Evolutionary conservation across 176 grass and related monocot species (phyloP).

Genomic region (Dendrocalamus sinicus): DNA sequence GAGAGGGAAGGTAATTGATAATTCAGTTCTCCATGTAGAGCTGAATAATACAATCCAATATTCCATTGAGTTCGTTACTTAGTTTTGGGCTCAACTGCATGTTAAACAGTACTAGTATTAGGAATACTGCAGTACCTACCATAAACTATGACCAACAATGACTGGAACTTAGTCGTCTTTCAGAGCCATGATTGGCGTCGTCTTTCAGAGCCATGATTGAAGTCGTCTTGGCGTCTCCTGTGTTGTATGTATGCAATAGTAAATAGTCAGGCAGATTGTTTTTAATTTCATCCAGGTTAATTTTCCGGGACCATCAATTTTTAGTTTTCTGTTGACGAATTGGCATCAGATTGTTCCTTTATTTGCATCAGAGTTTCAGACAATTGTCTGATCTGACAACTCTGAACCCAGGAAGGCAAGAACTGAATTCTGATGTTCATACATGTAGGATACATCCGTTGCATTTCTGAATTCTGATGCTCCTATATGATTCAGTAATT

Average conservation of each 20-base stretch:
- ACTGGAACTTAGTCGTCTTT: background rate
- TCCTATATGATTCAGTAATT: background rate
- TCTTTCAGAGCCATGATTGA: background rate
- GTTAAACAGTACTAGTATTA: background rate
- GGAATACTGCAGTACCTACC: background rate
- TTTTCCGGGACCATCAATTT: background rate
- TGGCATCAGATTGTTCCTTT: background rate
- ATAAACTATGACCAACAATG: background rate
- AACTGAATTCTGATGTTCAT: background rate
- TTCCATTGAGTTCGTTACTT: background rate
- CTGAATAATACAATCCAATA: background rate
- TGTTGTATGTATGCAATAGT: no score
- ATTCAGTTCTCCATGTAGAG: background rate
- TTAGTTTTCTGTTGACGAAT: background rate
- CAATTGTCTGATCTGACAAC: background rate
- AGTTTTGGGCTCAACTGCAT: background rate
- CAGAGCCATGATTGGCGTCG: background rate
- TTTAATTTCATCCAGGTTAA: background rate
- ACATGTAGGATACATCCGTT: background rate
- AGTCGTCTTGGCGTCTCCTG: background rate
- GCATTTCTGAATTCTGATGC: background rate
- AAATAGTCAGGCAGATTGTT: background rate
- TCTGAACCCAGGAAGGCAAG: background rate
- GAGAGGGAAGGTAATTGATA: background rate
- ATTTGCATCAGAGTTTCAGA: constrained; percentile 3